Conservation (phyloP, 371 early-diverging fungal genomes). For the Rhizopus arrhizus region DNA sequence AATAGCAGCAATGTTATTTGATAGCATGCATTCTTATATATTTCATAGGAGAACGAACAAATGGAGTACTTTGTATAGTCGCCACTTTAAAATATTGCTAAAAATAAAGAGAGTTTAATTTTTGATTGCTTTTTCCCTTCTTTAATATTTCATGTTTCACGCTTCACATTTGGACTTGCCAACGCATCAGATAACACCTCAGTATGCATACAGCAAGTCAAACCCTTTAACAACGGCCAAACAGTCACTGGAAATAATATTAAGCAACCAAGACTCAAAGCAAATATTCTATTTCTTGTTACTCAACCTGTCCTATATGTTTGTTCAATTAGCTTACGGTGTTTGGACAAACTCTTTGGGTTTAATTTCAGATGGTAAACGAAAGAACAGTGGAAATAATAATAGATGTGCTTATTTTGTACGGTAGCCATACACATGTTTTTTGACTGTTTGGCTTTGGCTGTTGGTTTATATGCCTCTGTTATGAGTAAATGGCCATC, state of each 20-base stretch:
- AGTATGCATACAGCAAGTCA: constrained; percentile 41
- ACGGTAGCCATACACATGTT: constrained; percentile 91
- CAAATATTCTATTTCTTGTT: constrained; percentile 91
- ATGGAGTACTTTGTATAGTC: background rate
- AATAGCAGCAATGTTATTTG: background rate
- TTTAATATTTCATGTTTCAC: constrained; percentile 33
- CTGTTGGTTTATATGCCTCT: constrained; percentile 83
- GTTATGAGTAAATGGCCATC: constrained; percentile 92
- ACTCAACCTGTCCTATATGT: constrained; percentile 92
- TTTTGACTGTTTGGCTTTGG: constrained; percentile 93
- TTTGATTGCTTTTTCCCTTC: background rate
- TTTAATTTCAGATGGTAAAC: constrained; percentile 85
- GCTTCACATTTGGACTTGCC: constrained; percentile 47
- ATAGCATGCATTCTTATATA: background rate
- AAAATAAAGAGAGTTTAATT: background rate
- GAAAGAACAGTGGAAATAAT: background rate
- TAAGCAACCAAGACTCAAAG: constrained; percentile 74
- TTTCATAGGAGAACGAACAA: background rate
- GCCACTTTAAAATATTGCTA: background rate
- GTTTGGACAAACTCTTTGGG: constrained; percentile 92
- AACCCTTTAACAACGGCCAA: constrained; percentile 37
- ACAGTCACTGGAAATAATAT: constrained; percentile 57
- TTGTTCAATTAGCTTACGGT: constrained; percentile 89
- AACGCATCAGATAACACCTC: constrained; percentile 36
- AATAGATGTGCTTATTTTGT: background rate